Conservation (phyloP, 192 early-diverging fungal genomes). For the Nowakowskiella sp. region DNA sequence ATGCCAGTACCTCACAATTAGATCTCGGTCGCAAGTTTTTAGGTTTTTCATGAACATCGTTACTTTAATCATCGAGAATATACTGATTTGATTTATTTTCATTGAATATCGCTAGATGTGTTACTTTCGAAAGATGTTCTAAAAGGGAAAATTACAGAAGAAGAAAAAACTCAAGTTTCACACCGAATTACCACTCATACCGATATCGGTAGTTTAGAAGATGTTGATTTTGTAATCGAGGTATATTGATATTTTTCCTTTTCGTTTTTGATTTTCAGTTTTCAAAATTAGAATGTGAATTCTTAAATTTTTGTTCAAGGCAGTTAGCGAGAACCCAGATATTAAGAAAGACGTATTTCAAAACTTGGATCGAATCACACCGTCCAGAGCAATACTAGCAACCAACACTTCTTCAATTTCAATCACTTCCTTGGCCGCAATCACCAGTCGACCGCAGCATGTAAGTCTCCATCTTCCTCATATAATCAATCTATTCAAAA, state of each 20-base stretch:
- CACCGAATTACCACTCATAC: constrained; percentile 55
- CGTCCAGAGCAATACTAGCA: constrained; percentile 70
- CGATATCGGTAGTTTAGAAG: constrained; percentile 50
- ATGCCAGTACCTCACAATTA: constrained; percentile 68
- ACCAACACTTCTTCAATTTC: constrained; percentile 97
- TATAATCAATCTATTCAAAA: not conserved
- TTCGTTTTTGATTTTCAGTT: not conserved
- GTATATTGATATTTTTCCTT: constrained; percentile 14
- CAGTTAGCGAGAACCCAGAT: constrained; percentile 75
- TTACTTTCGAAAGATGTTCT: constrained; percentile 82
- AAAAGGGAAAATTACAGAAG: constrained; percentile 79
- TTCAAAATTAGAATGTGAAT: constrained; percentile 4
- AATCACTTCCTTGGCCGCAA: constrained; percentile 93
- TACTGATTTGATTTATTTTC: constrained; percentile 1
- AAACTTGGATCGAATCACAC: constrained; percentile 61
- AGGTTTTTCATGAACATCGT: constrained; percentile 34
- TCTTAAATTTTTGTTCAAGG: constrained; percentile 29
- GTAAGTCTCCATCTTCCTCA: constrained; percentile 14
- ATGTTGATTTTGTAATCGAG: constrained; percentile 87
- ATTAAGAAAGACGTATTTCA: constrained; percentile 78
- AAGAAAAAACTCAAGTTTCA: constrained; percentile 54
- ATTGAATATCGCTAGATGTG: constrained; percentile 47
- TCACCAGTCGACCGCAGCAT: constrained; percentile 69
- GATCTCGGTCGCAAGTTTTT: constrained; percentile 76
- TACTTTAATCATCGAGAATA: constrained; percentile 6